These are phyloP conservation scores for Didymella lethalis DNA, from an alignment of 2,329 filamentous ascomycete species.

Conservation along the genomic window DNA sequence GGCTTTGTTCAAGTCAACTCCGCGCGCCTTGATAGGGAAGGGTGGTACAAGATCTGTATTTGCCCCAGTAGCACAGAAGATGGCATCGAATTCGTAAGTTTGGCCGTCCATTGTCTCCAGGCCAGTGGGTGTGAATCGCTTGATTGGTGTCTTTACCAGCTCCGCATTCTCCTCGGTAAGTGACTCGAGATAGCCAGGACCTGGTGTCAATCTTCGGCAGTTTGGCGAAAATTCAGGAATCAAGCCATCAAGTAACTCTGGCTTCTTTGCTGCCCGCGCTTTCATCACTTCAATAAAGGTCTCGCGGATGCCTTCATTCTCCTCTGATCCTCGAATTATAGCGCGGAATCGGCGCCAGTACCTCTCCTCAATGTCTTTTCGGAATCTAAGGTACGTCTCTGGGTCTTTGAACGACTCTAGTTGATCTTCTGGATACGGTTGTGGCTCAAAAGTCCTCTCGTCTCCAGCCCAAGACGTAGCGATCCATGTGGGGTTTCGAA, in stretches of 20 bases:
- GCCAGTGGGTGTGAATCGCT: conserved; percentile 49
- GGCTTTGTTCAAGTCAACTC: conserved; percentile 61
- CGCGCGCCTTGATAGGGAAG: conserved; percentile 67
- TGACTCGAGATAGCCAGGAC: conserved; percentile 52
- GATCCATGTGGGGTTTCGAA: conserved; percentile 68
- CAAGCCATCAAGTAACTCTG: conserved; percentile 53
- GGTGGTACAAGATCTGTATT: conserved; percentile 61
- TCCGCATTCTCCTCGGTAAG: conserved; percentile 53
- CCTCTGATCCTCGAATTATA: conserved; percentile 49
- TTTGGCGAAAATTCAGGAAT: conserved; percentile 51
- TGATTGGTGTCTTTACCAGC: conserved; percentile 52
- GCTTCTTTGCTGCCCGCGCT: conserved; percentile 51
- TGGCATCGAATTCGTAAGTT: conserved; percentile 51
- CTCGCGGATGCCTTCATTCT: conserved; percentile 45
- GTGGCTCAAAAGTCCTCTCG: conserved; percentile 53
- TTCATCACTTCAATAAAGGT: conserved; percentile 48
- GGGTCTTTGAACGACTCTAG: conserved; percentile 67
- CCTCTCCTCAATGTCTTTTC: conserved; percentile 57
- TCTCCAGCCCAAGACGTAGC: conserved; percentile 62
- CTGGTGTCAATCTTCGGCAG: conserved; percentile 47
- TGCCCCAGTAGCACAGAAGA: conserved; percentile 72
- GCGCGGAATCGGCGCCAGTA: conserved; percentile 65
- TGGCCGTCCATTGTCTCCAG: conserved; percentile 52
- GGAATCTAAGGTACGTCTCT: conserved; percentile 62
- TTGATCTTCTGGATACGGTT: conserved; percentile 60